phyloP scores from a whole-genome alignment of 139 green algal species.

The Eudorina sp. region DNA sequence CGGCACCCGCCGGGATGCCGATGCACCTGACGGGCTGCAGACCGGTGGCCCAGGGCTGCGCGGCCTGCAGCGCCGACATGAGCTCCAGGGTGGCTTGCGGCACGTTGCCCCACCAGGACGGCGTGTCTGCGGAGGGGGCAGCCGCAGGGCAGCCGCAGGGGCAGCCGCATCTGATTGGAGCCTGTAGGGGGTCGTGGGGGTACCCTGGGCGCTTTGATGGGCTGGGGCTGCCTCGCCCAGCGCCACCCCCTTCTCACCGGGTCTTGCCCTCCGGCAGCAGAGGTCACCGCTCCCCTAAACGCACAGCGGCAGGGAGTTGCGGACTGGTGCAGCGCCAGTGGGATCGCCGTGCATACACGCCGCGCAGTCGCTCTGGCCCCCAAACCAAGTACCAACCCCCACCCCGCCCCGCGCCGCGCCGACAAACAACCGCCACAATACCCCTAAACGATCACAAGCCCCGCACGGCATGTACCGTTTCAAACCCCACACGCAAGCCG shows the following conservation, averaged over 20 bases:
- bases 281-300: not conserved
- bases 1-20: not conserved
- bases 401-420: too few relatives aligned
- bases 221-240: not conserved
- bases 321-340: too few relatives aligned
- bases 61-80: conserved; percentile 3
- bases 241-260: not conserved
- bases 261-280: not conserved
- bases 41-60: conserved; percentile 2
- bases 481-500: too few relatives aligned
- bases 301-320: too few relatives aligned
- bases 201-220: not conserved
- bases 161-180: not conserved
- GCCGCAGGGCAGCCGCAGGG: not conserved
- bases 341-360: too few relatives aligned
- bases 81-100: not conserved
- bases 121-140: not conserved
- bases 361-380: too few relatives aligned
- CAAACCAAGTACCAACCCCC: too few relatives aligned
- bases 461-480: too few relatives aligned
- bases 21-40: not conserved
- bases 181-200: not conserved
- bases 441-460: too few relatives aligned
- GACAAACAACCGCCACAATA: too few relatives aligned
- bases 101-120: not conserved